A percentile compares a stretch with the other conserved stretches of the same genome.
Evolutionary conservation across 768 basidiomycete species (phyloP).

Genomic region (Kwoniella dendrophila): DNA sequence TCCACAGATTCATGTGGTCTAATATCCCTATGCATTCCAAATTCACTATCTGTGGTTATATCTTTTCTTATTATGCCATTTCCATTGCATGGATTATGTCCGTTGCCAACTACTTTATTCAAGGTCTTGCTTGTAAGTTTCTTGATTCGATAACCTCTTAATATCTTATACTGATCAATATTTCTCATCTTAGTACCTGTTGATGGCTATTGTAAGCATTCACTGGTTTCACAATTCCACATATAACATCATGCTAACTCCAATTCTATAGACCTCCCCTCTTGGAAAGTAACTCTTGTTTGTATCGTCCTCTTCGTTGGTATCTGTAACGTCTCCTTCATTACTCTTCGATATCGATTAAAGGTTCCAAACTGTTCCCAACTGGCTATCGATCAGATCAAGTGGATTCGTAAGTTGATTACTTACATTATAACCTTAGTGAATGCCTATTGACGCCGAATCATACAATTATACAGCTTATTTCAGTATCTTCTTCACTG

Average conservation of each 20-base stretch:
- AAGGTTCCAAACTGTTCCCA: constrained; percentile 27
- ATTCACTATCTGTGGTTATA: constrained; percentile 63
- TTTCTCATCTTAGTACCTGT: constrained; percentile 59
- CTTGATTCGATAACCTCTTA: background rate
- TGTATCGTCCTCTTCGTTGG: constrained; percentile 69
- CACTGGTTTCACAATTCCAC: constrained; percentile 27
- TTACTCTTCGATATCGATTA: constrained; percentile 31
- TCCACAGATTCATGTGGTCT: constrained; percentile 53
- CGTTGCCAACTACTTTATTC: constrained; percentile 69
- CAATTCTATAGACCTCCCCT: constrained; percentile 23
- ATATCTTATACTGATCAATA: no score
- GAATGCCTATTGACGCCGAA: background rate
- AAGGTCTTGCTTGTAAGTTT: constrained; percentile 60
- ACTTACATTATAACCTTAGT: constrained; percentile 3
- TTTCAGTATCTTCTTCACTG: constrained; percentile 64
- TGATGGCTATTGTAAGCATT: constrained; percentile 72
- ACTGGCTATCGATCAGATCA: constrained; percentile 44
- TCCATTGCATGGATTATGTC: constrained; percentile 68
- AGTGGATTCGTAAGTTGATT: constrained; percentile 67
- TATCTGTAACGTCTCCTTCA: constrained; percentile 67
- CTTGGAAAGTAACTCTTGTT: constrained; percentile 68
- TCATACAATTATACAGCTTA: constrained; percentile 67
- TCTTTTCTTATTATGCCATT: constrained; percentile 59
- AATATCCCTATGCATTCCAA: constrained; percentile 63
- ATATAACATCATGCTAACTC: background rate